Evolutionary conservation across 2,329 filamentous ascomycete genomes (phyloP), one percentile per base, ranked within the genome.

Genomic region (Colletotrichum truncatum): DNA sequence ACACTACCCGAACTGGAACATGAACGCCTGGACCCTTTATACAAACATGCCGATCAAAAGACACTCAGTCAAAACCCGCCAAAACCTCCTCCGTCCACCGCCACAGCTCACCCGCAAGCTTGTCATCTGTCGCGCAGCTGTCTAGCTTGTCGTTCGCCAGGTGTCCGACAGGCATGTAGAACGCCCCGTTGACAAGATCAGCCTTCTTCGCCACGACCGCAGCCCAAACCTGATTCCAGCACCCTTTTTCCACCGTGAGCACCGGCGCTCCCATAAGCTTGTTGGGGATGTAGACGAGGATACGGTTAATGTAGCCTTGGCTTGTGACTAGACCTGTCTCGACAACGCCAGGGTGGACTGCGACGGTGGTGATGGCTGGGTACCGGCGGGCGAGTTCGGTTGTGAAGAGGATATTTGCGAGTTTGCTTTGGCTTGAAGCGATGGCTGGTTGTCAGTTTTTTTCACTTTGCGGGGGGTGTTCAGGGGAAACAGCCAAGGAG

Each of bases 21-120:
- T n/a, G n/a, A n/a, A n/a, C n/a, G n/a, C n/a, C n/a, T n/a, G n/a
- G n/a, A n/a, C n/a, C n/a, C n/a, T n/a, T n/a, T n/a, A n/a, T n/a
- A n/a, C n/a, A n/a, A n/a, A n/a, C n/a, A n/a, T n/a, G 7, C 41
- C 21, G 23, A 36, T 32, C 9, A 16, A 1, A 25, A 12, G 3
- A 11, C 18, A 4, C 14, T 55, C 34, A 55, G 21, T 62, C 49
- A 21, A 60, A 55, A 16, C 38, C 36, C 1, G 12, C 45, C 58
- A 66, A 28, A 4, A 53, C 71, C 25, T 68, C 67, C 34, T 75
- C 69, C 8, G 79, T 81, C 77, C 79, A 81, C 21, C 75, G 69
- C 79, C 78, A 81, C 63, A 82, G 51, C 70, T 73, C 69, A 53
- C 70, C 73, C 2, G 72, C 76, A 54, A 81, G 55, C 4, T 73